Conservation (phyloP, 1,284 basidiomycete species). For the Bjerkandera adusta region DNA sequence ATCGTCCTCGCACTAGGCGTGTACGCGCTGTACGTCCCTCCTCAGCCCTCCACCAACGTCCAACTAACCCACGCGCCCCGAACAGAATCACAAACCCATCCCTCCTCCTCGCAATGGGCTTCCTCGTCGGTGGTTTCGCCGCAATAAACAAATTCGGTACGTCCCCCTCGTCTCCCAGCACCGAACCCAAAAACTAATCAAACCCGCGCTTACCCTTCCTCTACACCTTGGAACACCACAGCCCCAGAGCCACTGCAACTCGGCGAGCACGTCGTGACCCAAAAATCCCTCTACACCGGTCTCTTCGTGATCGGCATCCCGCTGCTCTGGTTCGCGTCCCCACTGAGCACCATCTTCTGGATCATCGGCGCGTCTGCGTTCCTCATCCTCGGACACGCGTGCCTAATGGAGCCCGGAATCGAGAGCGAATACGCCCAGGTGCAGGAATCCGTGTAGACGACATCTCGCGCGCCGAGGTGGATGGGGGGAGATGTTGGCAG, state of each 20-base stretch:
- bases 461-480: not conserved
- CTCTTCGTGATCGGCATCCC: conserved; percentile 81
- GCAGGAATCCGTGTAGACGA: conserved; percentile 61
- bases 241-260: conserved; percentile 80
- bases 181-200: no score
- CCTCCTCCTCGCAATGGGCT: conserved; percentile 81
- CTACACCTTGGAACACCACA: conserved; percentile 26
- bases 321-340: conserved; percentile 66
- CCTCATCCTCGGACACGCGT: conserved; percentile 79
- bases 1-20: conserved; percentile 81
- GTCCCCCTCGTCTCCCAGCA: conserved; percentile 28
- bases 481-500: not conserved
- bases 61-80: not conserved
- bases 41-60: conserved; percentile 3
- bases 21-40: conserved; percentile 78
- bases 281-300: conserved; percentile 78
- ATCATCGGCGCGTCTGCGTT: conserved; percentile 73
- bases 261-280: conserved; percentile 77
- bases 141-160: conserved; percentile 89
- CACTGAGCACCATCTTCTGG: conserved; percentile 76
- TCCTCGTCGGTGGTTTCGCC: conserved; percentile 91
- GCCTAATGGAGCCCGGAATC: conserved; percentile 83
- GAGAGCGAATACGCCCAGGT: conserved; percentile 86
- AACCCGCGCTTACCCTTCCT: not conserved
- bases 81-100: conserved; percentile 71